Percentiles rank a stretch among this genome's conserved stretches.
Evolutionary conservation across 108 stramenopile genomes (phyloP).

Genomic region (Discostella pseudostelligera): DNA sequence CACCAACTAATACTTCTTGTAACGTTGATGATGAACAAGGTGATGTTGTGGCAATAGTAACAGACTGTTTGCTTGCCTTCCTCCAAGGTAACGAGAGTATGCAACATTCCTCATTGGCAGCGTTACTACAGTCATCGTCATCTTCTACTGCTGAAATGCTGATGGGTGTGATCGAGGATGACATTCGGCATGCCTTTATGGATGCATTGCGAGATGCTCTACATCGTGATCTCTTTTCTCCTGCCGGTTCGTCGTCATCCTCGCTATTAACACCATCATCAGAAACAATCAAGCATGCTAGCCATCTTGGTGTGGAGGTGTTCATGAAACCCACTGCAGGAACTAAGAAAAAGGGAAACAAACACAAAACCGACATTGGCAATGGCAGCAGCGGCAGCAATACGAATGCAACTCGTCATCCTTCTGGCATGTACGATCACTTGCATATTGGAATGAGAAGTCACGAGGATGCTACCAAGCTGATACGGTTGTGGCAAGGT

Average conservation of each 20-base stretch:
- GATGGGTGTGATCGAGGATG: constrained; percentile 30
- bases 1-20: neutral
- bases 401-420: neutral
- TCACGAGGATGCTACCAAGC: constrained; percentile 56
- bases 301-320: constrained; percentile 28
- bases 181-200: constrained; percentile 36
- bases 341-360: neutral
- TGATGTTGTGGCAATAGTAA: neutral
- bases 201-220: constrained; percentile 30
- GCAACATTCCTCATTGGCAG: no score
- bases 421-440: constrained; percentile 9
- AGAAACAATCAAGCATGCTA: constrained; percentile 4
- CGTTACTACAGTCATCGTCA: neutral
- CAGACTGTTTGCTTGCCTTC: constrained; percentile 19
- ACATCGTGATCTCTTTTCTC: neutral
- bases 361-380: neutral
- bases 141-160: neutral
- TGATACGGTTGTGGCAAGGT: constrained; percentile 62
- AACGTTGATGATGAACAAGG: no score
- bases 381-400: neutral
- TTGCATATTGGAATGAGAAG: constrained; percentile 46
- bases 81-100: constrained; percentile 16
- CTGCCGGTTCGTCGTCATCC: neutral
- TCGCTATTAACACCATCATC: no score
- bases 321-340: constrained; percentile 23